These are phyloP conservation scores for Vanderwaltozyma polyspora DNA, from an alignment of 805 yeast genomes.

Conservation along the genomic window DNA sequence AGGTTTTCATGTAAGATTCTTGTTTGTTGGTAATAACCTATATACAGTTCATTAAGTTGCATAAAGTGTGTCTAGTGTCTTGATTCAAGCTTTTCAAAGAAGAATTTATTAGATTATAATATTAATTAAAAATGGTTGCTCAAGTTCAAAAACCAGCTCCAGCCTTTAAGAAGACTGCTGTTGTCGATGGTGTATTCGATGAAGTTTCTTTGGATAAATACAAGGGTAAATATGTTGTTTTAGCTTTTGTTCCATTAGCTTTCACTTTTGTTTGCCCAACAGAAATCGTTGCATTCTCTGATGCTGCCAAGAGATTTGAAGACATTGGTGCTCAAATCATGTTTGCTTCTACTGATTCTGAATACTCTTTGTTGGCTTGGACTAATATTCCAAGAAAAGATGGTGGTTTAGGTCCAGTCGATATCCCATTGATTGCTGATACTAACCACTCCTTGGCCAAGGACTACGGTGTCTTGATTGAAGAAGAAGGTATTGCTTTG, in stretches of 20 bases:
- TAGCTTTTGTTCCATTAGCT: conserved; percentile 96
- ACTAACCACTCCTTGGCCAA: conserved; percentile 88
- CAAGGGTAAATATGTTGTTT: conserved; percentile 95
- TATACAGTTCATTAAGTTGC: too few species aligned
- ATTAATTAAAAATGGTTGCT: conserved; percentile 93
- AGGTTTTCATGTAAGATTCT: too few species aligned
- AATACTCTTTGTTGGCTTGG: conserved; percentile 96
- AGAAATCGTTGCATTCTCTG: conserved; percentile 97
- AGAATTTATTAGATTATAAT: too few species aligned
- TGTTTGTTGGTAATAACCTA: too few species aligned
- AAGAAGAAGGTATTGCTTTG: conserved; percentile 92
- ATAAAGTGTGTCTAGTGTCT: too few species aligned
- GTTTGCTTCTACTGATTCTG: conserved; percentile 97
- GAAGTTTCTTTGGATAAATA: conserved; percentile 88
- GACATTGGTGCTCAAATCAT: conserved; percentile 81
- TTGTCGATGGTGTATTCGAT: conserved; percentile 90
- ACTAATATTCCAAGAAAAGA: conserved; percentile 92
- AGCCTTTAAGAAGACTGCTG: conserved; percentile 90
- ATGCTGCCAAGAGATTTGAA: conserved; percentile 81
- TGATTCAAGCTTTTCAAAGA: too few species aligned
- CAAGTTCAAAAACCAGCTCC: conserved; percentile 94
- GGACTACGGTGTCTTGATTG: conserved; percentile 95
- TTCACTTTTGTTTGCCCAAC: conserved; percentile 99
- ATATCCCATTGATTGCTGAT: conserved; percentile 92
- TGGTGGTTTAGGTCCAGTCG: conserved; percentile 94